Percentiles rank a stretch among this genome's conserved stretches.
Conservation (phyloP, 2,329 filamentous ascomycete genomes). For the Fusarium ramigenum region DNA sequence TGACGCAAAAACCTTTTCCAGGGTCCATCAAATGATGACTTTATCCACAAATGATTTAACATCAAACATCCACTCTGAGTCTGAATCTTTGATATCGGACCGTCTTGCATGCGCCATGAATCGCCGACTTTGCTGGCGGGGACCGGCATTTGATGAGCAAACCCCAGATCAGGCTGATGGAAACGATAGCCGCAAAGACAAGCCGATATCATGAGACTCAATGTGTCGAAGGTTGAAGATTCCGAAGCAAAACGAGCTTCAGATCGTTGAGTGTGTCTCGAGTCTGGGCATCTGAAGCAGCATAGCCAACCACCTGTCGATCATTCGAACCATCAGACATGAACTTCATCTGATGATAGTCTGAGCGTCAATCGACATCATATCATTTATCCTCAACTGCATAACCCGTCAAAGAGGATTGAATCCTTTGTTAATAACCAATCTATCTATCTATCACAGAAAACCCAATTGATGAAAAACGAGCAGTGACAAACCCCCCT, state of each 20-base stretch:
- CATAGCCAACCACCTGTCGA: slow-evolving; percentile 8
- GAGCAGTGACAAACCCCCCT: slow-evolving; percentile 4
- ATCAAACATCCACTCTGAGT: slow-evolving; percentile 21
- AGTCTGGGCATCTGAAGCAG: slow-evolving; percentile 2
- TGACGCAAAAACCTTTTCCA: slow-evolving; percentile 9
- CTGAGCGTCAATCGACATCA: not conserved
- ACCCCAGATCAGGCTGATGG: slow-evolving; percentile 12
- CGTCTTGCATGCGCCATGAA: slow-evolving; percentile 23
- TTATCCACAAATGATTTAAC: slow-evolving; percentile 22
- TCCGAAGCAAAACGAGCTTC: slow-evolving; percentile 22
- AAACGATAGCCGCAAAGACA: not conserved
- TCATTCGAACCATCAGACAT: slow-evolving; percentile 1
- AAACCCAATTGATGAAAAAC: not conserved
- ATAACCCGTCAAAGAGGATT: slow-evolving; percentile 8
- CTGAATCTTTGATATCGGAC: slow-evolving; percentile 25
- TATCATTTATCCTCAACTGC: not conserved
- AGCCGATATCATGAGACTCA: not conserved
- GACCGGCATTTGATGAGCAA: slow-evolving; percentile 6
- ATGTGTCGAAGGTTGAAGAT: not conserved
- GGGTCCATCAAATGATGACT: slow-evolving; percentile 8
- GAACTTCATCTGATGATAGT: not conserved
- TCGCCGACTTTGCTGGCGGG: slow-evolving; percentile 15
- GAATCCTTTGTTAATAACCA: slow-evolving; percentile 12
- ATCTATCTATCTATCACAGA: slow-evolving; percentile 31
- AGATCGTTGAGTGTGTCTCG: slow-evolving; percentile 2